Evolutionary conservation across 1,284 basidiomycete species (phyloP), one percentile per base, ranked within the genome.

Genomic region (Cerrena zonata): DNA sequence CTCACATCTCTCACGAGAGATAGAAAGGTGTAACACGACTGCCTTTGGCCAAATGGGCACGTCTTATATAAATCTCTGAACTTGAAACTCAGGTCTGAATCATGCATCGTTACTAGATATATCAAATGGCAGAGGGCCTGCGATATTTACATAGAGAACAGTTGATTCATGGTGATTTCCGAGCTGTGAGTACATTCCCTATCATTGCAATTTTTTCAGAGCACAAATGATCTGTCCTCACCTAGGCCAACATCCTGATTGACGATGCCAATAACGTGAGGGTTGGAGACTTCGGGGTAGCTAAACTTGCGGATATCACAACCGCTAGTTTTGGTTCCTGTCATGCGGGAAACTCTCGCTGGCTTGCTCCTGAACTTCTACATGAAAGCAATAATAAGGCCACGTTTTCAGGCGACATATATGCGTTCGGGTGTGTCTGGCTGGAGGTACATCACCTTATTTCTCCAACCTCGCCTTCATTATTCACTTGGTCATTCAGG

Each of bases 281-380:
- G 12, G 12, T 49, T 21, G 38, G n/a, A 13, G 48, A 49, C 25
- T 49, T 49, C 39, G 48, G 48, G 3, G 39, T 49, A 4, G 30
- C 39, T 21, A 27, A 10, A 27, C 43, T 49, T 11, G 38, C 48
- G n/a, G 48, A 44, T n/a, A 23, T 24, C 4, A 44, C 22, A 3
- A 26, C 46, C 4, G 37, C 37, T 22, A 48, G 34, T 13, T 23
- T 27, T 27, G 46, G 46, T 23, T 48, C 46, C 5, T 11, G 11
- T 4, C n/a, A 7, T 22, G 46, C 30, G 4, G 46, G 46, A 3
- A 26, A 37, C 10, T 5, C 25, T 5, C 11, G 47, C 7, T 48
- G 30, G 36, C 22, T 48, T 30, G 47, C 47, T 23, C 47, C 47
- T 5, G 47, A 48, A 24, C 34, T 48, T 12, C 5, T 38, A 4